phyloP scores from a whole-genome alignment of 108 stramenopile genomes.

The Discostella stelligeroides region DNA sequence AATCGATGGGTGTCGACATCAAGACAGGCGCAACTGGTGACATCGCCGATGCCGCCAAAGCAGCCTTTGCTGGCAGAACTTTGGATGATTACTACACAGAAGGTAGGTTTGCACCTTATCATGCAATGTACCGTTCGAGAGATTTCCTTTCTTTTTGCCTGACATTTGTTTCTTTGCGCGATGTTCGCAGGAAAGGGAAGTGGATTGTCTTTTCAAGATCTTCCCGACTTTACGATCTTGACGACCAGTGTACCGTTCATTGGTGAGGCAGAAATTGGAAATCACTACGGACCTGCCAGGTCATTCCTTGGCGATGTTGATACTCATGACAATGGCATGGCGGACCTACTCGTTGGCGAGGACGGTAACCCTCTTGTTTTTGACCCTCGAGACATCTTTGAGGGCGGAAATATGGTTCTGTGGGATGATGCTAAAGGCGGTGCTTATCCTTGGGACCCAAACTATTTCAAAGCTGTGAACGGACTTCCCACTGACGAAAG shows the following conservation, averaged over 20 bases:
- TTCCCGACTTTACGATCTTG: slow-evolving; percentile 36
- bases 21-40: slow-evolving; percentile 40
- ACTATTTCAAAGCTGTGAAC: slow-evolving; percentile 34
- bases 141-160: neutral
- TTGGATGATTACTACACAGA: slow-evolving; percentile 60
- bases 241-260: slow-evolving; percentile 49
- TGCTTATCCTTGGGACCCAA: slow-evolving; percentile 55
- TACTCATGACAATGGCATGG: slow-evolving; percentile 50
- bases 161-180: neutral
- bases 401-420: slow-evolving; percentile 65
- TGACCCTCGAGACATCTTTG: slow-evolving; percentile 37
- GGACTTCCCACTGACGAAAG: too few species aligned
- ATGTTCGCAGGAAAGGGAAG: slow-evolving; percentile 35
- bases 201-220: slow-evolving; percentile 55
- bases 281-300: slow-evolving; percentile 57
- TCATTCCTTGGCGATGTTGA: slow-evolving; percentile 48
- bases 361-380: slow-evolving; percentile 60
- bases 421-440: slow-evolving; percentile 64
- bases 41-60: slow-evolving; percentile 28
- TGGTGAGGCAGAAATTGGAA: slow-evolving; percentile 46
- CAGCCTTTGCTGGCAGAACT: slow-evolving; percentile 51
- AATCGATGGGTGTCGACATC: slow-evolving; percentile 51
- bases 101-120: slow-evolving; percentile 32
- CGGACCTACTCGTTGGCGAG: slow-evolving; percentile 44
- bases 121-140: neutral